These are phyloP conservation scores for Backusella australiensis DNA, from an alignment of 192 early-diverging fungal genomes.

Conservation along the genomic window DNA sequence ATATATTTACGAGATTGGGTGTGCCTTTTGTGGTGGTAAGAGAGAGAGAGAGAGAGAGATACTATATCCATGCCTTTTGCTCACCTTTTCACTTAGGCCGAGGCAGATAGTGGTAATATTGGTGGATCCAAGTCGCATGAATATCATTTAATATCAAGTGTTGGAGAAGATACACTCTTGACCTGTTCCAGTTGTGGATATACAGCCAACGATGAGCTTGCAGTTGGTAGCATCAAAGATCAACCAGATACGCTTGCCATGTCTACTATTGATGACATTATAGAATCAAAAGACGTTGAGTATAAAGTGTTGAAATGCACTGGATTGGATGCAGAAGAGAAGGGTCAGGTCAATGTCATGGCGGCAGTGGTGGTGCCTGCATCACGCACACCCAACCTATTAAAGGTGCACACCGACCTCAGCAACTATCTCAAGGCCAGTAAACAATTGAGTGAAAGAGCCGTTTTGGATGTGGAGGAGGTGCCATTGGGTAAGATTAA, in stretches of 20 bases:
- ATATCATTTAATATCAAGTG: constrained; percentile 75
- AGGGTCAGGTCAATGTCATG: background rate
- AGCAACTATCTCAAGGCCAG: background rate
- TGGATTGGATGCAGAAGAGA: background rate
- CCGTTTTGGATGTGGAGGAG: background rate
- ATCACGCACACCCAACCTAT: constrained; percentile 1
- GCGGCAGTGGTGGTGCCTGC: constrained; percentile 9
- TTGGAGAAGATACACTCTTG: constrained; percentile 83
- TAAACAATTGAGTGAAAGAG: background rate
- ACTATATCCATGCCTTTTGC: background rate
- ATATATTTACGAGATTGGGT: constrained; percentile 74
- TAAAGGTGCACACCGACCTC: constrained; percentile 18
- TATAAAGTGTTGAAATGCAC: background rate
- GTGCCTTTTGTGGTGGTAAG: constrained; percentile 73
- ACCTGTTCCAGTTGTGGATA: constrained; percentile 74
- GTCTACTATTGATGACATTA: background rate
- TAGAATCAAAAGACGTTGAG: background rate
- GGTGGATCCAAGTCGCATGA: constrained; percentile 89
- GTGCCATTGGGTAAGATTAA: background rate
- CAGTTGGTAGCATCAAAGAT: constrained; percentile 35
- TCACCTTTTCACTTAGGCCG: constrained; percentile 47
- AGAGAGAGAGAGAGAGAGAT: background rate
- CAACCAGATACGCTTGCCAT: background rate
- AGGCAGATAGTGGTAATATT: constrained; percentile 91
- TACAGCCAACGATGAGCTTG: constrained; percentile 83